Conservation (phyloP, 2,329 filamentous ascomycete species). For the Aspergillus sp. region DNA sequence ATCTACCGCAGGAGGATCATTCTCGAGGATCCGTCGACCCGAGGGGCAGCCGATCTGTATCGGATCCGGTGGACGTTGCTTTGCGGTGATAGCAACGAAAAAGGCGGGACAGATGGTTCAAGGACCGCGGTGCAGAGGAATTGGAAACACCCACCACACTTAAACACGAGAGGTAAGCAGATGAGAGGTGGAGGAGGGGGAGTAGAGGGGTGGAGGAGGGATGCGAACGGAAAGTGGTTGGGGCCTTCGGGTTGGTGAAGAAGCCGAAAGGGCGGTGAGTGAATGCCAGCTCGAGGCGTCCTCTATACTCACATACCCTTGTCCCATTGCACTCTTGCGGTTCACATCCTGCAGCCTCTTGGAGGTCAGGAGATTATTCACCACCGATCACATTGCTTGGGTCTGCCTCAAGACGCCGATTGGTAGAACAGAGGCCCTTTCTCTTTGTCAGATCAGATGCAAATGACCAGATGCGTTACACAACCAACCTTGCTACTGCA, state of each 20-base stretch:
- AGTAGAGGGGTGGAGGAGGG: conserved; percentile 17
- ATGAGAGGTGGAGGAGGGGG: conserved; percentile 12
- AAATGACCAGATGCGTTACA: conserved; percentile 9
- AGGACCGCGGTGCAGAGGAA: not conserved
- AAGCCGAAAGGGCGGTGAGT: conserved; percentile 11
- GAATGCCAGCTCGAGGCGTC: not conserved
- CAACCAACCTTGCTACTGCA: not conserved
- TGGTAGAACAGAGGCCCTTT: conserved; percentile 1
- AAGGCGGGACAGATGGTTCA: not conserved
- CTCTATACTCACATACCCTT: not conserved
- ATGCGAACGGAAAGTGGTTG: conserved; percentile 2
- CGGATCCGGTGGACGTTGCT: not conserved
- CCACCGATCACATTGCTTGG: not conserved
- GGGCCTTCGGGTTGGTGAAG: conserved; percentile 1
- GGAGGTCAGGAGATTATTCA: not conserved
- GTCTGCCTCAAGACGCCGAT: not conserved
- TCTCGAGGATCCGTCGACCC: conserved; percentile 8
- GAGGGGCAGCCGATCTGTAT: conserved; percentile 10
- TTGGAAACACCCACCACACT: conserved; percentile 5
- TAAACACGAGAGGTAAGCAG: conserved; percentile 9
- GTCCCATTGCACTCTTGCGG: not conserved
- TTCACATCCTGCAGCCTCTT: conserved; percentile 23
- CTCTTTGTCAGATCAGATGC: conserved; percentile 7
- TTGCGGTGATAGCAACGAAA: not conserved
- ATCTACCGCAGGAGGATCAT: conserved; percentile 27